These are phyloP conservation scores for Suhomyces maxii DNA, from an alignment of 1,139 yeast genomes.

Conservation along the genomic window DNA sequence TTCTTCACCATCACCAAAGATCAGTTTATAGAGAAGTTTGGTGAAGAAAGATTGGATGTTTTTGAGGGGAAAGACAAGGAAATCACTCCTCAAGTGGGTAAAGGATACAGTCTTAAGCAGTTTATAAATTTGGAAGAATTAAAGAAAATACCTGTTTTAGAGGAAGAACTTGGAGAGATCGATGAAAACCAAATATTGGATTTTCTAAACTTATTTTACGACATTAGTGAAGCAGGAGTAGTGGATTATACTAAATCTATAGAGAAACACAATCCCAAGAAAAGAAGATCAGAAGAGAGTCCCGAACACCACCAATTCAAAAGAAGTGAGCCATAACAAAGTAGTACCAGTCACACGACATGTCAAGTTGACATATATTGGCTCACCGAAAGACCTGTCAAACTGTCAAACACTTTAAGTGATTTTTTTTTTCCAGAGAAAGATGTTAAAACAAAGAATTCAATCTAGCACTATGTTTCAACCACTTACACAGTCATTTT, in stretches of 20 bases:
- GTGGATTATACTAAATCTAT: slow-evolving; percentile 28
- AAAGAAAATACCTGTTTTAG: slow-evolving; percentile 23
- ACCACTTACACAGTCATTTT: no score
- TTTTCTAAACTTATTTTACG: slow-evolving; percentile 34
- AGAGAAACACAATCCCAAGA: slow-evolving; percentile 21
- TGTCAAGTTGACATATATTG: no score
- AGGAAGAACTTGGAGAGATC: slow-evolving; percentile 16
- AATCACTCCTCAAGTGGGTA: slow-evolving; percentile 29
- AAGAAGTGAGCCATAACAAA: not conserved
- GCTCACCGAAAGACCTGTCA: no score
- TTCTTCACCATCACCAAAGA: slow-evolving; percentile 36
- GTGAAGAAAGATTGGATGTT: slow-evolving; percentile 32
- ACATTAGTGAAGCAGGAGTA: slow-evolving; percentile 24
- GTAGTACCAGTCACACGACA: no score
- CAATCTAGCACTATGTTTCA: no score
- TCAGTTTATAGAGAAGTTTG: slow-evolving; percentile 52
- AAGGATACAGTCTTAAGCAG: slow-evolving; percentile 28
- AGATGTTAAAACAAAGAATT: no score
- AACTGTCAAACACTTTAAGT: no score
- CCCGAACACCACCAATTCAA: not conserved
- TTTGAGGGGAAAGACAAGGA: slow-evolving; percentile 19
- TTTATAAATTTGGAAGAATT: slow-evolving; percentile 21
- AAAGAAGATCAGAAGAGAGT: slow-evolving; percentile 13
- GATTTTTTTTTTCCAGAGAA: no score
- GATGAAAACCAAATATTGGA: slow-evolving; percentile 23